These are phyloP conservation scores for Ustilago nuda DNA, from an alignment of 1,284 basidiomycete genomes.

Conservation along the genomic window DNA sequence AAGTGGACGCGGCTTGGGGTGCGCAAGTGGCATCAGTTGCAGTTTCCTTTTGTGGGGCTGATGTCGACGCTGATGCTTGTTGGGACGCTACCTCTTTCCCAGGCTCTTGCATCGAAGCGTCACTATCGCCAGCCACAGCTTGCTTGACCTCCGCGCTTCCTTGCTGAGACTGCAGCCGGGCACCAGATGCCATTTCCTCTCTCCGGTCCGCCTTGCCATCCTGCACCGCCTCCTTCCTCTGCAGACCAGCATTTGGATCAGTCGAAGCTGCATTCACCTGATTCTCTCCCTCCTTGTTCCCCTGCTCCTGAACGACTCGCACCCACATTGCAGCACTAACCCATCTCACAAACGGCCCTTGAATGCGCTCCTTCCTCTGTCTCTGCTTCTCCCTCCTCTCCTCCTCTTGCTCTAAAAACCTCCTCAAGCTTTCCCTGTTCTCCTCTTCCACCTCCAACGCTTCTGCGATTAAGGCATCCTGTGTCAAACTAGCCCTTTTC, in stretches of 20 bases:
- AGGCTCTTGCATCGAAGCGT: background rate
- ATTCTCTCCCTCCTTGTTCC: conserved; percentile 1
- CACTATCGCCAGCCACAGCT: background rate
- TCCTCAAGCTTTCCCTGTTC: conserved; percentile 80
- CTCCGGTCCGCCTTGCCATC: too few species aligned
- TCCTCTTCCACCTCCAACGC: conserved; percentile 86
- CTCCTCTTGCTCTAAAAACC: conserved; percentile 82
- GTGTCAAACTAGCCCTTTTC: conserved; percentile 73
- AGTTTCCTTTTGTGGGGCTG: background rate
- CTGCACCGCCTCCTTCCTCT: background rate
- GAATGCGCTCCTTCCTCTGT: conserved; percentile 74
- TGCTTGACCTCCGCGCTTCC: background rate
- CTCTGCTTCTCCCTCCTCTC: conserved; percentile 79
- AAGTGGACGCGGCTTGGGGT: background rate
- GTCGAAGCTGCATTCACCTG: too few species aligned
- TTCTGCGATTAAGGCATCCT: conserved; percentile 81
- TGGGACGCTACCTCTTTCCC: background rate
- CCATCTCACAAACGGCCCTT: conserved; percentile 81
- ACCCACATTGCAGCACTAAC: conserved; percentile 73
- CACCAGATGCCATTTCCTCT: too few species aligned
- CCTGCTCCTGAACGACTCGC: conserved; percentile 28
- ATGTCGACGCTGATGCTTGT: background rate
- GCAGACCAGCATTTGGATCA: too few species aligned
- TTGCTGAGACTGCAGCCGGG: too few species aligned
- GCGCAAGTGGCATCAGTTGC: background rate